phyloP scores from a whole-genome alignment of 345 rosid species.

The Turritis glabra region DNA sequence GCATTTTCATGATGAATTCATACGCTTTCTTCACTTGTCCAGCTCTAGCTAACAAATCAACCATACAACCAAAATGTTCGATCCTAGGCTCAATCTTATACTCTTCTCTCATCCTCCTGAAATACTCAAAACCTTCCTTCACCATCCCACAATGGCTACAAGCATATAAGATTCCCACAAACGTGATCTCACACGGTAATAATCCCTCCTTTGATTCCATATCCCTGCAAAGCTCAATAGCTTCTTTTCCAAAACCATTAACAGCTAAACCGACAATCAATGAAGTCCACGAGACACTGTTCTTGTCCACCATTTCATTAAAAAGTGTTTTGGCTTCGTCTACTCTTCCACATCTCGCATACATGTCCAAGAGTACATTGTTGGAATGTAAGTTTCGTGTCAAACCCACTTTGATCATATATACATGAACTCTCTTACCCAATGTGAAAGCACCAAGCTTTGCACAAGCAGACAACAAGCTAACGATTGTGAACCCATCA shows the following conservation, averaged over 20 bases:
- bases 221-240: slow-evolving; percentile 55
- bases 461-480: slow-evolving; percentile 75
- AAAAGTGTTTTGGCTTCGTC: slow-evolving; percentile 58
- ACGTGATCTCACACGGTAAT: slow-evolving; percentile 66
- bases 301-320: slow-evolving; percentile 56
- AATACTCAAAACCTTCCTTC: slow-evolving; percentile 66
- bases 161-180: slow-evolving; percentile 78
- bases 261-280: slow-evolving; percentile 82
- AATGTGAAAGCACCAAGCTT: slow-evolving; percentile 74
- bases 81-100: slow-evolving; percentile 66
- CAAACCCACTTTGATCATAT: slow-evolving; percentile 56
- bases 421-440: slow-evolving; percentile 70
- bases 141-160: slow-evolving; percentile 95
- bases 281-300: slow-evolving; percentile 78
- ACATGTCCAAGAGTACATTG: slow-evolving; percentile 78
- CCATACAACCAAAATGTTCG: slow-evolving; percentile 89
- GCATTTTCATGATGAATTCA: slow-evolving; percentile 56
- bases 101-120: slow-evolving; percentile 62
- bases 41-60: slow-evolving; percentile 83
- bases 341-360: slow-evolving; percentile 68
- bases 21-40: slow-evolving; percentile 69
- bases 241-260: slow-evolving; percentile 81
- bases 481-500: slow-evolving; percentile 77
- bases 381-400: slow-evolving; percentile 49
- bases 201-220: slow-evolving; percentile 52